These are phyloP conservation scores for Calonectria naviculata DNA, from an alignment of 2,329 filamentous ascomycete species.

Conservation along the genomic window DNA sequence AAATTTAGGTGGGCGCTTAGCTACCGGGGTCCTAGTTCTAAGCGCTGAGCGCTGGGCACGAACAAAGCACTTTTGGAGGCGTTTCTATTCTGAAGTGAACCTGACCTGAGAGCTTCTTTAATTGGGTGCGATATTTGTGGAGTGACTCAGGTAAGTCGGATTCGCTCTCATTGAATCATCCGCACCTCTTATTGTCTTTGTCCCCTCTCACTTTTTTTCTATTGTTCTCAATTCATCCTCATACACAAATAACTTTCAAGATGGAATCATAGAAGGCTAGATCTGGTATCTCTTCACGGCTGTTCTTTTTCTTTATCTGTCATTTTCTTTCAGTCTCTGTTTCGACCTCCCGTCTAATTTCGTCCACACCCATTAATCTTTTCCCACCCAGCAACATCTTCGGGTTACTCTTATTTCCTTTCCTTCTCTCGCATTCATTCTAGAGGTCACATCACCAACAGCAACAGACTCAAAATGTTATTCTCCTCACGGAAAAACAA, in stretches of 20 bases:
- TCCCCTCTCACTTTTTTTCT: constrained; percentile 24
- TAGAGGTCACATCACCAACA: constrained; percentile 38
- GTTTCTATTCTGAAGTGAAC: constrained; percentile 30
- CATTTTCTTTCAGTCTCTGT: constrained; percentile 15
- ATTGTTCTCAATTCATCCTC: constrained; percentile 30
- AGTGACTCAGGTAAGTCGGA: constrained; percentile 35
- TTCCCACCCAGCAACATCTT: constrained; percentile 8
- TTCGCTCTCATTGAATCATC: constrained; percentile 27
- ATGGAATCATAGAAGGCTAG: constrained; percentile 42
- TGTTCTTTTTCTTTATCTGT: constrained; percentile 19
- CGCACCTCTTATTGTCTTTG: constrained; percentile 40
- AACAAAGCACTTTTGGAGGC: constrained; percentile 23
- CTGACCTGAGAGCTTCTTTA: constrained; percentile 24
- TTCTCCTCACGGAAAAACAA: constrained; percentile 49
- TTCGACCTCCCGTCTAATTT: constrained; percentile 24
- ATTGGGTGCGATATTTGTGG: constrained; percentile 36
- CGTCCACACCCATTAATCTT: constrained; percentile 19
- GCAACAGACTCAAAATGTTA: constrained; percentile 49
- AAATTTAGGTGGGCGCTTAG: constrained; percentile 38
- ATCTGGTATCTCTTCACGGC: constrained; percentile 23
- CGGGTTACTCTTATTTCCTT: constrained; percentile 4
- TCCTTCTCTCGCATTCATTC: constrained; percentile 19
- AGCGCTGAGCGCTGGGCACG: constrained; percentile 37
- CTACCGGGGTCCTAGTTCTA: constrained; percentile 27
- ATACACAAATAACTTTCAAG: constrained; percentile 30